These are phyloP conservation scores for Diplodia scrobiculata DNA, from an alignment of 2,329 filamentous ascomycete species.

Conservation along the genomic window DNA sequence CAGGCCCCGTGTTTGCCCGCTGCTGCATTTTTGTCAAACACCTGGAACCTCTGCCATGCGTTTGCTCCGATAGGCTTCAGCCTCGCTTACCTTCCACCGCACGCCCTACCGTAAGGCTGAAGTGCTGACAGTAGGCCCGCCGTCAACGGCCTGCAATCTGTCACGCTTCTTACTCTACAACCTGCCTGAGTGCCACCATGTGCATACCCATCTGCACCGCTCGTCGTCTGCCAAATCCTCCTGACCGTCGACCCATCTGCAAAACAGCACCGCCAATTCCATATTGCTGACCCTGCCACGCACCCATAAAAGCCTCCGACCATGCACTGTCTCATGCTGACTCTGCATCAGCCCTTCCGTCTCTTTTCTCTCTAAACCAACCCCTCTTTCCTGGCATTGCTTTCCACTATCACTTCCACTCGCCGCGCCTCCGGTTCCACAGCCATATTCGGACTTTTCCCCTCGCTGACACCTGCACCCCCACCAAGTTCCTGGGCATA, in stretches of 20 bases:
- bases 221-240: slow-evolving; percentile 24
- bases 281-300: slow-evolving; percentile 7
- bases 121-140: slow-evolving; percentile 25
- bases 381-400: neutral
- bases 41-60: neutral
- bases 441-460: neutral
- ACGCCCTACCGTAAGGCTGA: slow-evolving; percentile 27
- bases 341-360: slow-evolving; percentile 4
- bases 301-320: slow-evolving; percentile 10
- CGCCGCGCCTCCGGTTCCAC: neutral
- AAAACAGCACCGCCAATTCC: slow-evolving; percentile 1
- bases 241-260: slow-evolving; percentile 17
- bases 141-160: slow-evolving; percentile 7
- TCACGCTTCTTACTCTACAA: slow-evolving; percentile 14
- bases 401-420: neutral
- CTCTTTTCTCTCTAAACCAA: neutral
- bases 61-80: too few species aligned
- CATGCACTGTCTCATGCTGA: slow-evolving; percentile 15
- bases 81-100: neutral
- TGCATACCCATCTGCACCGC: slow-evolving; percentile 21
- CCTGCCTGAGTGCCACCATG: slow-evolving; percentile 20
- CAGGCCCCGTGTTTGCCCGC: slow-evolving; percentile 18
- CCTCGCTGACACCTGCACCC: slow-evolving; percentile 4
- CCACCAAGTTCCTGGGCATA: neutral
- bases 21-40: slow-evolving; percentile 18